Evolutionary conservation across 768 basidiomycete species (phyloP).

Genomic region (Roridomyces roridus): DNA sequence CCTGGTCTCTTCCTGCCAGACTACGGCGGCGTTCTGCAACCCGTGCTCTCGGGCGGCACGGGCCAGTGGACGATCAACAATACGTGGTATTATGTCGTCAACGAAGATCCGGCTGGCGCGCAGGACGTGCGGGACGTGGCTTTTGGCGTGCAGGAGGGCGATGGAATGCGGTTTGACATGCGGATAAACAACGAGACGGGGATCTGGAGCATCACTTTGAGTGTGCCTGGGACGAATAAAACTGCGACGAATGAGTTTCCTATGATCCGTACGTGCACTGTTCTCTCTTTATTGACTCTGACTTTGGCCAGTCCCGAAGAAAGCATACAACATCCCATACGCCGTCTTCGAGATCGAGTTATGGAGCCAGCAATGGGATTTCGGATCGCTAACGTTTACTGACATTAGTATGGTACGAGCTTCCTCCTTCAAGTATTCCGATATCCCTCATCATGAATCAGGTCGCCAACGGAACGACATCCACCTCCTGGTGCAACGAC

Average conservation of each 20-base stretch:
- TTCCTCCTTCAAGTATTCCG: neutral
- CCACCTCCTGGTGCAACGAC: constrained; percentile 13
- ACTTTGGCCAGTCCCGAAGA: constrained; percentile 5
- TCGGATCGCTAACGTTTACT: constrained; percentile 14
- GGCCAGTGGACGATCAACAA: constrained; percentile 15
- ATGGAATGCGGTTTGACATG: constrained; percentile 13
- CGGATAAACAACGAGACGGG: constrained; percentile 9
- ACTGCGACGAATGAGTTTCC: constrained; percentile 9
- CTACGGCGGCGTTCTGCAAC: constrained; percentile 14
- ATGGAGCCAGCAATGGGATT: constrained; percentile 12
- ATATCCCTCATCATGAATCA: constrained; percentile 4
- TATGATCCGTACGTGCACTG: constrained; percentile 8
- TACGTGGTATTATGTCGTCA: constrained; percentile 16
- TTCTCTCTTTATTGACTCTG: neutral
- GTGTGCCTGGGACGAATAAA: constrained; percentile 16
- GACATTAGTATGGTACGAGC: constrained; percentile 8
- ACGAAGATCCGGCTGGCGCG: constrained; percentile 10
- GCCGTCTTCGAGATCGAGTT: constrained; percentile 15
- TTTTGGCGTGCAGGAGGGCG: constrained; percentile 12
- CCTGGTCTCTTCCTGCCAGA: constrained; percentile 11
- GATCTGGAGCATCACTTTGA: constrained; percentile 14
- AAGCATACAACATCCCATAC: constrained; percentile 13
- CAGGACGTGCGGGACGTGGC: constrained; percentile 12
- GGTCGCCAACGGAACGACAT: constrained; percentile 9
- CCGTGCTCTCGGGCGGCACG: constrained; percentile 15